phyloP scores from a whole-genome alignment of 139 green algal species.

The Asterochloris erici region DNA sequence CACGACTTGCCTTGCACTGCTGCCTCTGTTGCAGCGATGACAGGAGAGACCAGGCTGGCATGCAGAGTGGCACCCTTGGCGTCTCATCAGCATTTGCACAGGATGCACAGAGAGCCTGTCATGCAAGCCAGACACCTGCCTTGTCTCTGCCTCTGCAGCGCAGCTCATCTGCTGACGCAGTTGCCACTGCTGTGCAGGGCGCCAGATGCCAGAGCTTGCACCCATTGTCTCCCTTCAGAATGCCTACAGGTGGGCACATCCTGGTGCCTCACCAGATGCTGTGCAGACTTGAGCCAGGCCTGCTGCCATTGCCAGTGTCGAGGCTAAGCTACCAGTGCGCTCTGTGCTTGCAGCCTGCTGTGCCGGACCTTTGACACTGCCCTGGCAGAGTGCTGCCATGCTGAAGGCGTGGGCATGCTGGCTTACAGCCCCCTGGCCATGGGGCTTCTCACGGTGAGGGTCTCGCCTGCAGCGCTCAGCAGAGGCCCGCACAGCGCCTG shows the following conservation, averaged over 20 bases:
- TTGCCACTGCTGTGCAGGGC: background rate
- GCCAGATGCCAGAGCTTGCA: constrained; percentile 7
- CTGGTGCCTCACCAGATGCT: background rate
- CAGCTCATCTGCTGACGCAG: background rate
- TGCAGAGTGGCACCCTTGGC: too few species aligned
- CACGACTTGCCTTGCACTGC: too few species aligned
- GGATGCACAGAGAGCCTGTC: too few species aligned
- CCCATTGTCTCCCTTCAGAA: constrained; percentile 60
- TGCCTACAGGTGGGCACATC: constrained; percentile 36
- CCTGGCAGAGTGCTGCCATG: constrained; percentile 73
- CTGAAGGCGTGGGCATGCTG: constrained; percentile 66
- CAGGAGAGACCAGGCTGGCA: too few species aligned
- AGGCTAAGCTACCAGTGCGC: background rate
- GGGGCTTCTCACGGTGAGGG: constrained; percentile 74
- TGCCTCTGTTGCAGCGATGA: too few species aligned
- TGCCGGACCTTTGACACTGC: constrained; percentile 78
- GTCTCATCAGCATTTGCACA: too few species aligned
- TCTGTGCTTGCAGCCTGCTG: constrained; percentile 43
- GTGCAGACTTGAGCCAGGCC: background rate
- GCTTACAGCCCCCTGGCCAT: constrained; percentile 91
- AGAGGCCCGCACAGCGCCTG: background rate
- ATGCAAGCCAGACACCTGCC: too few species aligned
- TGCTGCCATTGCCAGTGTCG: background rate
- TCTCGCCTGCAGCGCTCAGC: too few species aligned
- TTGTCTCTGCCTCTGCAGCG: too few species aligned